Evolutionary conservation across 2,329 filamentous ascomycete genomes (phyloP), one percentile per base, ranked within the genome.

Genomic region (Colletotrichum agaves): DNA sequence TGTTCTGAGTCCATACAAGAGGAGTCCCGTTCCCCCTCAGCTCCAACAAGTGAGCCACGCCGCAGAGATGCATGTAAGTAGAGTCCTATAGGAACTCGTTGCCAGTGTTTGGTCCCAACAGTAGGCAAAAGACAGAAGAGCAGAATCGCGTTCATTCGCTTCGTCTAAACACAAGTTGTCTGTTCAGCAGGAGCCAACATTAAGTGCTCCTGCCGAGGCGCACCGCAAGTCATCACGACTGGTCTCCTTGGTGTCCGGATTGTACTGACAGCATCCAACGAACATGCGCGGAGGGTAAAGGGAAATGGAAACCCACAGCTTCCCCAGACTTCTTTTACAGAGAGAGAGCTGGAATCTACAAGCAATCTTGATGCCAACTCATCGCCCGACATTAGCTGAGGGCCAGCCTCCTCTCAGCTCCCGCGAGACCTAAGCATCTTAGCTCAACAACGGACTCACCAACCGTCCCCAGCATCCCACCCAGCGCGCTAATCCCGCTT

Each of bases 401-500:
- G 15, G 17, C 13, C 39, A 61, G 63, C 13, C 8, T 43, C 35
- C 46, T 67, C 49, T 58, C 43, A 62, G 63, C 62, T 58, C 39
- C 23, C 62, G 62, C 47, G 19, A 53, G 19, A 61, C 44, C n/a
- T 2, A 33, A 52, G 49, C 12, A 33, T 15, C 49, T 35, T 50
- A 50, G 17, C 17, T n/a, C 33, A 2, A 27, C 35, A 4, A n/a
- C 47, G 8, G 23, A n/a, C 23, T 23, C 8, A 13, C 43, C 21
- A 17, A 15, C 4, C 19, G n/a, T 11, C 33, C n/a, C 12, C 43
- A 12, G 35, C 53, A 55, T 33, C 23, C 41, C 47, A 31, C 46
- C 66, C 67, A 71, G 66, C 69, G 74, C 75, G 75, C 74, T 72
- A 77, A 76, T 77, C 74, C 74, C 72, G 70, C 74, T 73, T 69